Base-by-base conservation (phyloP, 768 basidiomycete species). In the Neoboletus brunneissimus region DNA sequence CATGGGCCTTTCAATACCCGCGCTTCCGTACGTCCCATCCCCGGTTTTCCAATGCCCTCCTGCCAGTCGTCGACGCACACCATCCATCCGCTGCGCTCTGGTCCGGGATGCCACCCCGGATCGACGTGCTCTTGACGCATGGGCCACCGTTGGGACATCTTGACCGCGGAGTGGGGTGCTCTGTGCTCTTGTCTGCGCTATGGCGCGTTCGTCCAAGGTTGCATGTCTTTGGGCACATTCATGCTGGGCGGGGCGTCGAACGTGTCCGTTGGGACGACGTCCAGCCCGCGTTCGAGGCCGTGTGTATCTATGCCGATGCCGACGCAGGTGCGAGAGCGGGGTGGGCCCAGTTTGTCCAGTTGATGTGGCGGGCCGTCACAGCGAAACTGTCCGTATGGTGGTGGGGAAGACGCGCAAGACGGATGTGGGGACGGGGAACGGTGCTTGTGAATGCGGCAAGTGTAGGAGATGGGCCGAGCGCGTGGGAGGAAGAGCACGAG, bases 151-250 rank as follows among this genome's bases (percentile, higher is more conserved):
- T 60, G 23, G 58, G 59, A 5, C 76, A 78, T 59, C 63, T 72
- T 16, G 76, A 76, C 44, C 43, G 51, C 25, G 50, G 55, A 6
- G 44, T 51, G 12, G 78, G 76, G 2, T 77, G 77, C 49, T 41
- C 53, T 2, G 68, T 61, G 5, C 71, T 79, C 25, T 60, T 76
- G 27, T 56, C 44, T 1, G 68, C 65, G 0, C 42, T 77, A 0
- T 73, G 73, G 75, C 61, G 62, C 11, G 60, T 76, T 16, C 64
- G 67, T 29, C 79, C 77, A 1, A 51, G 60, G 48, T 25, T 76
- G n/a, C 72, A 75, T 42, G 69, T 79, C 5, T 78, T 73, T 60
- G 77, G 79, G 1, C 79, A 79, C 49, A 74, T 78, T 6, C 78
- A 80, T 40, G 67, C 61, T 13, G 73, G 53, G 2, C 54, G 73